Evolutionary conservation across 148 eudicot species (phyloP), one percentile per base, ranked within the genome.

Genomic region (Heliamphora exappendiculata): DNA sequence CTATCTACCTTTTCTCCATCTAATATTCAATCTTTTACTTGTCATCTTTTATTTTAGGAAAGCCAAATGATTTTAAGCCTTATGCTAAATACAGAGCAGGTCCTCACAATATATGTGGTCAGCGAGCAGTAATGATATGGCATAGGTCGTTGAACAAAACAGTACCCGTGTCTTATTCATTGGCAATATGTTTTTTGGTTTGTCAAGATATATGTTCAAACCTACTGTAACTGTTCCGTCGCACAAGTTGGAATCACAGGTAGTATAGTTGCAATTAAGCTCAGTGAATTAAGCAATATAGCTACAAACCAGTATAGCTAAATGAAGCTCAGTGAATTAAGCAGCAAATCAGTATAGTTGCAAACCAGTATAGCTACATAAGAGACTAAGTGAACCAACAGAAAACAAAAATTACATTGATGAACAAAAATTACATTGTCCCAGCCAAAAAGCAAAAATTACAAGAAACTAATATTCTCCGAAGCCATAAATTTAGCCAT

Each of bases 171-270:
- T 84, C 92, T 42, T 76, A 77, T 82, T 84, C 98, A 50, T 79
- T 95, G 60, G 96, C 84, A 4, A 76, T 95, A 79, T 78, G 88
- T 4, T 92, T 80, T 82, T 80, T 94, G 75, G 90, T 79, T 62
- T 94, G 97, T 75, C 96, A 42, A 90, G 88, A 53, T 79, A 73
- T 75, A 88, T 94, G 97, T 92, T 94, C 78, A 88, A 90, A 81
- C 98, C 98, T 42, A 67, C 70, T 3, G 78, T 80, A 51, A 55
- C 82, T 73, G 41, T 89, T 65, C 82, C 96, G 49, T 58, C 83
- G 42, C 88, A 86, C 73, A 95, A 89, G 78, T 78, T 95, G 57
- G 98, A 95, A 81, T 84, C 96, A 10, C 75, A 82, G 84, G 92
- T n/a, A n/a, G n/a, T n/a, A n/a, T n/a, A n/a, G n/a, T n/a, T n/a